Evolutionary conservation across 139 green algal species (phyloP), one percentile per base, ranked within the genome.

Genomic region (Closterium sp.): DNA sequence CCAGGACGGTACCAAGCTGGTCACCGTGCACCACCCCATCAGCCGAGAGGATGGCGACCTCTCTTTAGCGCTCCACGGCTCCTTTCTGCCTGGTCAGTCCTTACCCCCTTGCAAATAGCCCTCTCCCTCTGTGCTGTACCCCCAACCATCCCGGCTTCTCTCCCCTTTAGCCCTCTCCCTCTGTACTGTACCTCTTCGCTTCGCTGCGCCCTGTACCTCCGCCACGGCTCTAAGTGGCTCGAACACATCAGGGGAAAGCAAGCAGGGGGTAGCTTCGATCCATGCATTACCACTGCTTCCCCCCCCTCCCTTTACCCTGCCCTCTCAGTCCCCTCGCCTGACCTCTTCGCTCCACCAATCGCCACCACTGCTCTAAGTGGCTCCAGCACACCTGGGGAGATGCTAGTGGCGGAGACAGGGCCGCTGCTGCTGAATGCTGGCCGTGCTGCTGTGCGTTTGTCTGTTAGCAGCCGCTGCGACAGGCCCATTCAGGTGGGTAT

Each of bases 1-100:
- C 43, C 16, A 8, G 30, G 94, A 96, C 69, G 94, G 94, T 34
- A 95, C 93, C 85, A 96, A 96, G 88, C 90, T 96, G 31, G 93
- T 96, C 23, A 92, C 93, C n/a, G 86, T 96, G 66, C 93, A 96
- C 90, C 66, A 84, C 32, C 92, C 94, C 33, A 94, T 95, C 87
- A 89, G 34, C 85, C 23, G 30, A 0, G 91, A 94, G 33, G 84
- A 94, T 33, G 94, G 93, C 4, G 93, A 96, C 90, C 91, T 96
- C 4, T 33, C 38, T 21, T 91, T 96, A n/a, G 94, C 94, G 0
- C 89, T 96, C 28, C 33, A 93, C 30, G 94, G 94, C 55, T 96
- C 94, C 34, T 92, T 92, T 12, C 0, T 94, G 1, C 91, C 91
- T 66, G 87, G 88, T 92, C 9, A 5, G 38, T 66, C 36, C 36